These are phyloP conservation scores for Coemansia brasiliensis DNA, from an alignment of 192 early-diverging fungal genomes.

Conservation along the genomic window DNA sequence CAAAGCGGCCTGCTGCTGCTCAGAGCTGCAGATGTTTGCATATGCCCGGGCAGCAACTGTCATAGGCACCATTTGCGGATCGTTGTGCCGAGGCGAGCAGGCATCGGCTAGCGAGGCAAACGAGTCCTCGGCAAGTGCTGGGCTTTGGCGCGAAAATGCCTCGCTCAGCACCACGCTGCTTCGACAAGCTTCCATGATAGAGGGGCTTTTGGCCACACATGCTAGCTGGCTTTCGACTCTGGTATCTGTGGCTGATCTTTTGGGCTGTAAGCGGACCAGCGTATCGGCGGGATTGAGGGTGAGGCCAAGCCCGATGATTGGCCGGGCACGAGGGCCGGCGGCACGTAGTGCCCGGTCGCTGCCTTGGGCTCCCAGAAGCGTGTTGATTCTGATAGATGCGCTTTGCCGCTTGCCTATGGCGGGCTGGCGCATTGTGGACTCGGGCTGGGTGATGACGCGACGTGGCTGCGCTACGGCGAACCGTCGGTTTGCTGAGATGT, in stretches of 20 bases:
- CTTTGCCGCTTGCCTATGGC: conserved; percentile 1
- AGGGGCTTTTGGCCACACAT: too few relatives aligned
- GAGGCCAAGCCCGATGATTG: conserved; percentile 44
- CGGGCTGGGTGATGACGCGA: conserved; percentile 27
- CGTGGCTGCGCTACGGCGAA: conserved; percentile 45
- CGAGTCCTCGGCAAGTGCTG: conserved; percentile 14
- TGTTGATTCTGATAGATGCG: conserved; percentile 18
- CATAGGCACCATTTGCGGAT: conserved; percentile 8
- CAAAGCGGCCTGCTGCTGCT: background rate
- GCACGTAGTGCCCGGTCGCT: conserved; percentile 3
- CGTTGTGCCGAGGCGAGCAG: conserved; percentile 11
- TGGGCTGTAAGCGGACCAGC: conserved; percentile 33
- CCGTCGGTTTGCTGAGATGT: conserved; percentile 15
- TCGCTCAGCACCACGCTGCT: conserved; percentile 7
- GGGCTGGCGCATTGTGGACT: background rate
- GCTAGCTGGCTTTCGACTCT: too few relatives aligned
- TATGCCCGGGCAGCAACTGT: background rate
- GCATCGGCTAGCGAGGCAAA: conserved; percentile 11
- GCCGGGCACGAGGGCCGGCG: too few relatives aligned
- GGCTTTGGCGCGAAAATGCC: conserved; percentile 8
- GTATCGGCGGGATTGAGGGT: conserved; percentile 47
- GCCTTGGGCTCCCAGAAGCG: conserved; percentile 13
- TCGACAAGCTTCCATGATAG: background rate
- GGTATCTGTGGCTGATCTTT: conserved; percentile 6
- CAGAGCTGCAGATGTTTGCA: background rate